Evolutionary conservation across 805 yeast genomes (phyloP).

Genomic region (Lachancea waltii): DNA sequence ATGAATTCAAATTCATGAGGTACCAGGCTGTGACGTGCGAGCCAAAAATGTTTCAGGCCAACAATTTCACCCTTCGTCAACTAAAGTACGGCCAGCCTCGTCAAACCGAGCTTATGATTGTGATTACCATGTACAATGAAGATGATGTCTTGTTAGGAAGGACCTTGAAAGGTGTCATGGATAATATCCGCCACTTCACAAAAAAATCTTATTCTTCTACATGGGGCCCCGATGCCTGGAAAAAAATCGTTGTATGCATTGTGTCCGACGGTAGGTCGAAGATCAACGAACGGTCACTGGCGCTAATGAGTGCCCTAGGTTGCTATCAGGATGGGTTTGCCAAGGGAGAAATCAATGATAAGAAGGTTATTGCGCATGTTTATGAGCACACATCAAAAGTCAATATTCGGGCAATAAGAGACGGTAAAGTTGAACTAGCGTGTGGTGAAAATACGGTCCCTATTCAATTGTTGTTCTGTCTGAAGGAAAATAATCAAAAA

Average conservation of each 20-base stretch:
- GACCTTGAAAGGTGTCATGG: conserved; percentile 85
- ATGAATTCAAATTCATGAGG: conserved; percentile 77
- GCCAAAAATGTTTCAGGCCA: conserved; percentile 58
- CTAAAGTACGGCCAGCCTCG: conserved; percentile 71
- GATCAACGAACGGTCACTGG: conserved; percentile 70
- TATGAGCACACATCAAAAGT: conserved; percentile 92
- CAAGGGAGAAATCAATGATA: conserved; percentile 78
- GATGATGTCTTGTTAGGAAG: conserved; percentile 74
- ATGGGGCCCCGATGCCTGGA: conserved; percentile 98
- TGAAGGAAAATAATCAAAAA: conserved; percentile 82
- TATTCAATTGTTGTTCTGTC: conserved; percentile 79
- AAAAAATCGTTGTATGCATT: conserved; percentile 81
- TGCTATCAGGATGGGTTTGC: conserved; percentile 95
- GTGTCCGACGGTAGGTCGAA: conserved; percentile 90
- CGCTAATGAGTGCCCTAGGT: conserved; percentile 79
- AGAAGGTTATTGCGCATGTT: conserved; percentile 75
- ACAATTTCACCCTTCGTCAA: conserved; percentile 77
- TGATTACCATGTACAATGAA: conserved; percentile 87
- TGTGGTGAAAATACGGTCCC: conserved; percentile 55
- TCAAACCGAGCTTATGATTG: conserved; percentile 77
- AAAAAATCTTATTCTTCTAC: conserved; percentile 57
- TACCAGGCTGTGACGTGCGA: conserved; percentile 93
- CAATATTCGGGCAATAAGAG: conserved; percentile 64
- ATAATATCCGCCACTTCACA: conserved; percentile 70
- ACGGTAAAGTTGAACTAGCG: conserved; percentile 54